These are phyloP conservation scores for Colletotrichum limetticola DNA, from an alignment of 2,329 filamentous ascomycete species.

Conservation along the genomic window DNA sequence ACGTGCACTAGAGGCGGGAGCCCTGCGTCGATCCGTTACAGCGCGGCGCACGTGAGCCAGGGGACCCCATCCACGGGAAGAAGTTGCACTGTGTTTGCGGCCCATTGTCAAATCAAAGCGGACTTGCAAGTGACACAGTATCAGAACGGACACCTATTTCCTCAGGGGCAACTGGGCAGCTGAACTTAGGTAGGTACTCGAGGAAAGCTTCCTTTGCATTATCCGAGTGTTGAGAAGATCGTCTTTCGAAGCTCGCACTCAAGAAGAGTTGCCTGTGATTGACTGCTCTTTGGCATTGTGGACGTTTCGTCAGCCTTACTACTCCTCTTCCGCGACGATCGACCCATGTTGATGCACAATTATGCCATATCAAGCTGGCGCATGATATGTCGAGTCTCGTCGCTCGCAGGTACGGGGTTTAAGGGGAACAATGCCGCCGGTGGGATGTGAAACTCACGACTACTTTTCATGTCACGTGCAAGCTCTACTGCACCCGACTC, in stretches of 20 bases:
- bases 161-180: too few relatives aligned
- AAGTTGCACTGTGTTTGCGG: constrained; percentile 19
- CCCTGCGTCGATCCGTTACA: constrained; percentile 34
- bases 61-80: not conserved
- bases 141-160: too few relatives aligned
- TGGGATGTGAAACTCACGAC: not conserved
- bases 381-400: not conserved
- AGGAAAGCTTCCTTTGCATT: too few relatives aligned
- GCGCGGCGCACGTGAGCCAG: constrained; percentile 22
- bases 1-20: constrained; percentile 6
- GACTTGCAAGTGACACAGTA: too few relatives aligned
- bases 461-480: not conserved
- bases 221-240: too few relatives aligned
- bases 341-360: not conserved
- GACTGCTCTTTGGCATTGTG: too few relatives aligned
- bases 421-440: not conserved
- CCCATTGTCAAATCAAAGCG: constrained; percentile 8
- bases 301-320: too few relatives aligned
- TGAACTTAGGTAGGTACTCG: too few relatives aligned
- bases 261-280: too few relatives aligned
- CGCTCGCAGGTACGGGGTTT: not conserved
- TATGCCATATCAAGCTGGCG: not conserved
- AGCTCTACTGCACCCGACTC: not conserved
- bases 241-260: too few relatives aligned
- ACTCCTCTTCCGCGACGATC: too few relatives aligned